phyloP scores from a whole-genome alignment of 1,284 basidiomycete genomes.

The Trichosporon coremiiforme region DNA sequence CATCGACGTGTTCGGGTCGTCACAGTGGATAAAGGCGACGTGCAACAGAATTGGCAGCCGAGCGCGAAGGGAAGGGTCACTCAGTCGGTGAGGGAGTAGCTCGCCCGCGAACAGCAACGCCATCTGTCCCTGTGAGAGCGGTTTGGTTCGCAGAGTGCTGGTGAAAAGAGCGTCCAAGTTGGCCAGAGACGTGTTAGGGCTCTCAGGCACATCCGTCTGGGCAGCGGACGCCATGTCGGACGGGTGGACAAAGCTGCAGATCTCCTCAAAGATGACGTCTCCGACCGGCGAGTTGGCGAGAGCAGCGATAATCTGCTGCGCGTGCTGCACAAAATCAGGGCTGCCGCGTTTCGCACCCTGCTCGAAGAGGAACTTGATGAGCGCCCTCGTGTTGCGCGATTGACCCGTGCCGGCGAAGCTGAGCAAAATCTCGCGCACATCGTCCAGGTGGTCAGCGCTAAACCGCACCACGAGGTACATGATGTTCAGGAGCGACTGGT shows the following conservation, averaged over 20 bases:
- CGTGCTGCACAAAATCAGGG: slow-evolving; percentile 73
- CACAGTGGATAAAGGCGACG: slow-evolving; percentile 78
- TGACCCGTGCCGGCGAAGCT: slow-evolving; percentile 58
- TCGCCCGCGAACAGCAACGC: slow-evolving; percentile 84
- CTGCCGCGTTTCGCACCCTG: slow-evolving; percentile 83
- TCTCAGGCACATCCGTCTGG: slow-evolving; percentile 69
- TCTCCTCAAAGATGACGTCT: slow-evolving; percentile 73
- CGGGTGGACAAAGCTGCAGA: slow-evolving; percentile 82
- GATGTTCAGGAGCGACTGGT: slow-evolving; percentile 75
- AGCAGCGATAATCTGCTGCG: slow-evolving; percentile 79
- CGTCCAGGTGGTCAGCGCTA: slow-evolving; percentile 74
- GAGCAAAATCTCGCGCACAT: slow-evolving; percentile 79
- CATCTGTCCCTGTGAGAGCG: slow-evolving; percentile 76
- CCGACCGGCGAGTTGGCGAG: slow-evolving; percentile 78
- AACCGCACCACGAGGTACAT: slow-evolving; percentile 79
- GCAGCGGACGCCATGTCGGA: slow-evolving; percentile 73
- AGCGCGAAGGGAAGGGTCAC: slow-evolving; percentile 65
- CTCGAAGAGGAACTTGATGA: slow-evolving; percentile 81
- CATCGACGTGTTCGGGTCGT: slow-evolving; percentile 71
- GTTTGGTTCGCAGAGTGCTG: slow-evolving; percentile 40
- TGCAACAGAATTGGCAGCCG: slow-evolving; percentile 78
- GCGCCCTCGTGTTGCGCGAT: slow-evolving; percentile 69
- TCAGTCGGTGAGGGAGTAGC: slow-evolving; percentile 74
- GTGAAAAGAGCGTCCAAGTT: slow-evolving; percentile 52
- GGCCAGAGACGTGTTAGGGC: slow-evolving; percentile 60